Base-by-base conservation (phyloP, 106 monocot genomes). In the Phalaenopsis equestris region DNA sequence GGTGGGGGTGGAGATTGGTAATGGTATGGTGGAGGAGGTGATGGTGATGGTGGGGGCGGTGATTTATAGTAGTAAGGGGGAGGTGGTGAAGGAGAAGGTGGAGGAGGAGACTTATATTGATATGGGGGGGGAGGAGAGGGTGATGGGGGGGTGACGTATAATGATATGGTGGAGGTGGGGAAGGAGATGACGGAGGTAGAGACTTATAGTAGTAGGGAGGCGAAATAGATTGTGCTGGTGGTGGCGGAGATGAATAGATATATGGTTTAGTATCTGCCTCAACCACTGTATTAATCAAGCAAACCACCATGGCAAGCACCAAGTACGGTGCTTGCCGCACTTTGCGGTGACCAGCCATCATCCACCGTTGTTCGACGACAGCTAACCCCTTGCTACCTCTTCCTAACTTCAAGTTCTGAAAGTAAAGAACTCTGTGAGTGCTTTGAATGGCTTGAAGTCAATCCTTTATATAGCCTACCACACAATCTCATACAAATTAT, bases 201-300 rank as follows among this genome's bases (percentile, higher is more conserved):
- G 73, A 73, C 42, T 73, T 14, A 73, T 73, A 73, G 9, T 79
- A 14, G 37, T 79, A 79, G 1, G 74, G 74, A 14, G 38, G 72
- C 1, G 3, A 24, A 6, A 1, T 5, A 8, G 70, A 37, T 24
- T 52, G 11, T 52, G 70, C 39, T 9, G 70, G 30, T 1, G 74
- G 74, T 5, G 74, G 74, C 5, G 74, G 74, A 42, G 74, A 30
- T 16, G 74, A 74, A 73, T 12, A 79, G 21, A 46, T 9, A 67
- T 79, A 79, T 16, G 41, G 16, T 4, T 67, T 45, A 45, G 58
- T 41, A 17, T 43, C 43, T 16, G 79, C 79, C 45, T 79, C 79
- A 10, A 45, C 79, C n/a, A 61, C 17, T 5, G 41, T 79, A 37
- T 18, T 42, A 19, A 42, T 11, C 1, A 79, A 15, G 16, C 65